These are phyloP conservation scores for Periconia macrospinosa DNA, from an alignment of 2,329 filamentous ascomycete species.

Conservation along the genomic window DNA sequence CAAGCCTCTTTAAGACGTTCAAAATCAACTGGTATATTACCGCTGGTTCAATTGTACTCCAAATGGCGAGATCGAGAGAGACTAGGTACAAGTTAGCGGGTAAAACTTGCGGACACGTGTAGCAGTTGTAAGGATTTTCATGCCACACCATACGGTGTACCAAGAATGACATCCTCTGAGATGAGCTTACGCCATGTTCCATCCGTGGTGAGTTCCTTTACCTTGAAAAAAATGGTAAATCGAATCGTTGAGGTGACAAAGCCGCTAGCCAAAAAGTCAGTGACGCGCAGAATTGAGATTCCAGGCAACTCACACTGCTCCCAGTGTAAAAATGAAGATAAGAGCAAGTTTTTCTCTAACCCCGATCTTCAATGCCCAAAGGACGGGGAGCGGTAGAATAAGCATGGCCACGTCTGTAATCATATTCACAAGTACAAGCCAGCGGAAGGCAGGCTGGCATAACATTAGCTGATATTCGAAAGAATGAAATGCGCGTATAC, in stretches of 20 bases:
- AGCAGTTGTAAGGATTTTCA: too few relatives aligned
- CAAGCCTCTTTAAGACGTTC: too few relatives aligned
- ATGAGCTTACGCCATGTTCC: too few relatives aligned
- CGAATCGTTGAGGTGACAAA: slow-evolving; percentile 2
- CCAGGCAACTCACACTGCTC: too few relatives aligned
- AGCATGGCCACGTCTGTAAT: slow-evolving; percentile 5
- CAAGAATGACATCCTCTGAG: too few relatives aligned
- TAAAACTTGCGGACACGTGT: not conserved
- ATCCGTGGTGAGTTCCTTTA: not conserved
- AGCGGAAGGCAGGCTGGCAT: not conserved
- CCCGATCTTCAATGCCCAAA: not conserved
- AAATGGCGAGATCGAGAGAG: not conserved
- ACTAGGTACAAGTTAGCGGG: not conserved
- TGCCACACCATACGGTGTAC: too few relatives aligned
- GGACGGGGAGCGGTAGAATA: slow-evolving; percentile 1
- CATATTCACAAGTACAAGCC: slow-evolving; percentile 5
- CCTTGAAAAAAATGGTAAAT: slow-evolving; percentile 1
- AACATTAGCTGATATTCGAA: not conserved
- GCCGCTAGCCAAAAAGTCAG: not conserved
- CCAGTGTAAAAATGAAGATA: too few relatives aligned
- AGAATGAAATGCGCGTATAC: too few relatives aligned
- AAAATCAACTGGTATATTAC: too few relatives aligned
- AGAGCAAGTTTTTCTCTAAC: too few relatives aligned
- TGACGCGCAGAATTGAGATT: too few relatives aligned
- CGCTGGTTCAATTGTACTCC: slow-evolving; percentile 2